These are phyloP conservation scores for Paecilomyces formosus DNA, from an alignment of 2,329 filamentous ascomycete genomes.

Conservation along the genomic window DNA sequence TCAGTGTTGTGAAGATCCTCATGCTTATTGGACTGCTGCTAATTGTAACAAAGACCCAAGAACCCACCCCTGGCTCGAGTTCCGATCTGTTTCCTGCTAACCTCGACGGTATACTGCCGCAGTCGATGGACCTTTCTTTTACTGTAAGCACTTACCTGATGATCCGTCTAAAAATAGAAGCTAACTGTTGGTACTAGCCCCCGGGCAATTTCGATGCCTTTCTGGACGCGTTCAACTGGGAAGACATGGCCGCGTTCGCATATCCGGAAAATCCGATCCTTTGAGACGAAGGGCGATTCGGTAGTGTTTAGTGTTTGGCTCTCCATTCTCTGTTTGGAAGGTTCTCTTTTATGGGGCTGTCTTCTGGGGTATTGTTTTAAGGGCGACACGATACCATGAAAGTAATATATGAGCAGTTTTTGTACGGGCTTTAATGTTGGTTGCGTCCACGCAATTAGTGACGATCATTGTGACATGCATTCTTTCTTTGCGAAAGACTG, in stretches of 20 bases:
- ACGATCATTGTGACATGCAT: background rate
- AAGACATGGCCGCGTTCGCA: conserved; percentile 3
- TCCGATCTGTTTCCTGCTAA: background rate
- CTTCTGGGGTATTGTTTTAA: background rate
- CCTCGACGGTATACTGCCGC: background rate
- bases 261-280: background rate
- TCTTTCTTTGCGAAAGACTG: background rate
- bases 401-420: background rate
- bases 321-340: background rate
- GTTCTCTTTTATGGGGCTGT: background rate
- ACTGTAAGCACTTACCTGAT: background rate
- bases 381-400: background rate
- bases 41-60: conserved; percentile 2
- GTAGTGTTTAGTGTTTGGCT: background rate
- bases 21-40: background rate
- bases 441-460: background rate
- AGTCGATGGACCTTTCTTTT: background rate
- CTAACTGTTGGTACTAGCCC: conserved; percentile 1
- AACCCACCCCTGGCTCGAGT: background rate
- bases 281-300: background rate
- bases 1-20: conserved; percentile 1
- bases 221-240: conserved; percentile 9
- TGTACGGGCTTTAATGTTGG: background rate
- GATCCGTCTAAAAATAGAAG: background rate
- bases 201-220: conserved; percentile 8